Conservation (phyloP, 2,329 filamentous ascomycete genomes). For the Neopestalotiopsis rosae region DNA sequence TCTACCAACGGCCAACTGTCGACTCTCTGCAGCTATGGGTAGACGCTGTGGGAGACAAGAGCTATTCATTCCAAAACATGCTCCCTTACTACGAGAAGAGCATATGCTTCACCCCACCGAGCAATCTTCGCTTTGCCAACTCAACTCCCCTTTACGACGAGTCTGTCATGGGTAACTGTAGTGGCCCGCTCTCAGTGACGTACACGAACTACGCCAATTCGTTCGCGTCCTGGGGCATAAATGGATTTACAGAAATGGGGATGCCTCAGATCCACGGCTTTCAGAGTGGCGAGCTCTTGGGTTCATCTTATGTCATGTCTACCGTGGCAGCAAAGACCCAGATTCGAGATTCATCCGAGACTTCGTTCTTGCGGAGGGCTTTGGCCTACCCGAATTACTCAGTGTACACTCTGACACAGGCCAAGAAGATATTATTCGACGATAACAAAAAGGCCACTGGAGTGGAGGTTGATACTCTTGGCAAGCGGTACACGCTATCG, state of each 20-base stretch:
- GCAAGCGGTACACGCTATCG: slow-evolving; percentile 27
- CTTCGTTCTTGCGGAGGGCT: not conserved
- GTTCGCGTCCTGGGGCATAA: slow-evolving; percentile 32
- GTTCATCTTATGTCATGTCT: slow-evolving; percentile 36
- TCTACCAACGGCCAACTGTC: not conserved
- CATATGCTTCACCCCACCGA: not conserved
- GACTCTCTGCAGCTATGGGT: slow-evolving; percentile 8
- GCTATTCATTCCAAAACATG: slow-evolving; percentile 3
- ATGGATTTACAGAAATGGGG: slow-evolving; percentile 47
- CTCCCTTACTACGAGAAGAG: slow-evolving; percentile 14
- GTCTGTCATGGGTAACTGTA: slow-evolving; percentile 33
- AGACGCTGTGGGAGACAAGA: slow-evolving; percentile 7
- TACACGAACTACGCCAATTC: slow-evolving; percentile 40
- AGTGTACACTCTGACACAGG: slow-evolving; percentile 40
- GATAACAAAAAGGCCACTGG: slow-evolving; percentile 39
- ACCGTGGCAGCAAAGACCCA: slow-evolving; percentile 33
- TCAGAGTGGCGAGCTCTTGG: slow-evolving; percentile 46
- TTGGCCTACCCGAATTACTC: not conserved
- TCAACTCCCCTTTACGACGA: slow-evolving; percentile 32
- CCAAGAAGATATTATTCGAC: slow-evolving; percentile 49
- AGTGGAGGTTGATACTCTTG: slow-evolving; percentile 27
- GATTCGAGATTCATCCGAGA: slow-evolving; percentile 8
- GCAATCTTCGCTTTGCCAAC: not conserved
- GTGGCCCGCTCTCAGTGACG: slow-evolving; percentile 46
- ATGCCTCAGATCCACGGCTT: slow-evolving; percentile 42